Evolutionary conservation across 345 rosid species (phyloP).

Genomic region (Arabidopsis suecica): DNA sequence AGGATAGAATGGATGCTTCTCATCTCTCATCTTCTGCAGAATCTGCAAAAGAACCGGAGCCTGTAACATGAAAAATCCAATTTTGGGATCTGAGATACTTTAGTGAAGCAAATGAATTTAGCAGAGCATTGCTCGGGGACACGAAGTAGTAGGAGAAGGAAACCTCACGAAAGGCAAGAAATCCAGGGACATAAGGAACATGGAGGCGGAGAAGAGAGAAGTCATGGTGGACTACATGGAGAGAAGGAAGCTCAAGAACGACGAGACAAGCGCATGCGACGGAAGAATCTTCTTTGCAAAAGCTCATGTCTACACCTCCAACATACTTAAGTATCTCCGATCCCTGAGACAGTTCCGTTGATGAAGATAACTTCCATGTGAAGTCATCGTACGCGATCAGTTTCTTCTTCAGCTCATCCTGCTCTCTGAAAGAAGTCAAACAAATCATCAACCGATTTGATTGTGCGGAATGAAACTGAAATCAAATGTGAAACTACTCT

Average conservation of each 20-base stretch:
- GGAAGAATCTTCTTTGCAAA: constrained; percentile 67
- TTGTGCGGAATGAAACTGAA: not conserved
- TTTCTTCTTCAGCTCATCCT: constrained; percentile 61
- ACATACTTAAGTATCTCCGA: constrained; percentile 60
- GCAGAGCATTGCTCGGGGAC: not conserved
- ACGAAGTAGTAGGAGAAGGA: not conserved
- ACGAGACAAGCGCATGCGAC: constrained; percentile 78
- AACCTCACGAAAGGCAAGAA: constrained; percentile 95
- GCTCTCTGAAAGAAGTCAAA: constrained; percentile 53
- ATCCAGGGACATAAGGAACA: constrained; percentile 82
- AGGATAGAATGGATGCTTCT: constrained; percentile 59
- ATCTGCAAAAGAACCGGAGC: constrained; percentile 72
- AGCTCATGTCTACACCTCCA: constrained; percentile 95
- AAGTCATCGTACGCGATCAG: constrained; percentile 64
- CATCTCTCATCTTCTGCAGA: constrained; percentile 65
- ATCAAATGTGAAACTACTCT: constrained; percentile 37
- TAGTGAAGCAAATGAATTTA: constrained; percentile 21
- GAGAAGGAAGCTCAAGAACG: constrained; percentile 62
- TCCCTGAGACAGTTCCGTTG: constrained; percentile 28
- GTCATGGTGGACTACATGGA: constrained; percentile 60
- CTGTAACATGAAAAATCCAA: constrained; percentile 46
- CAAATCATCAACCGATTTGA: not conserved
- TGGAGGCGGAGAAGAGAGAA: constrained; percentile 51
- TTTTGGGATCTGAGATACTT: constrained; percentile 17
- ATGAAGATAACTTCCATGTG: constrained; percentile 55